Conservation (phyloP, 495 filamentous ascomycete species). For the Talaromyces thailandensis region DNA sequence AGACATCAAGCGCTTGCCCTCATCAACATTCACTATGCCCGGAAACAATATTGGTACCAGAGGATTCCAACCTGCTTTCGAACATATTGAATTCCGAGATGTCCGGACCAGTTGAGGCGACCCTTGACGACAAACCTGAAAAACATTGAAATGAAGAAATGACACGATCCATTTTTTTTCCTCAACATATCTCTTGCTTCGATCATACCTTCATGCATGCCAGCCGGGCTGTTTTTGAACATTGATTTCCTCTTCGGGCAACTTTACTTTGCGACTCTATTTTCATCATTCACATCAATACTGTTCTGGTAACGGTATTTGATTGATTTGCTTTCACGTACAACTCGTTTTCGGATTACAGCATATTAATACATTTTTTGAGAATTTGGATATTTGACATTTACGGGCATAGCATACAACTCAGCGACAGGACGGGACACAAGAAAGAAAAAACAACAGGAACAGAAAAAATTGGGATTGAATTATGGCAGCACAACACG, state of each 20-base stretch:
- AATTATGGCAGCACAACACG: not conserved
- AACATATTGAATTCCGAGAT: not conserved
- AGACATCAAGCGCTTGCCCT: not conserved
- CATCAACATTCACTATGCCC: not conserved
- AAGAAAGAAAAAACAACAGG: not conserved
- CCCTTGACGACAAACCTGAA: not conserved
- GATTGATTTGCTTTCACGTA: not conserved
- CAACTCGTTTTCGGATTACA: not conserved
- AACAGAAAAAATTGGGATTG: not conserved
- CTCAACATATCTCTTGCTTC: not conserved
- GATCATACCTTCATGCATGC: not conserved
- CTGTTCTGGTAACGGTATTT: slow-evolving; percentile 2
- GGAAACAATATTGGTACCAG: not conserved
- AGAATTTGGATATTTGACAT: not conserved
- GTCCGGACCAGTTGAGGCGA: not conserved
- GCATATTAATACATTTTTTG: not conserved
- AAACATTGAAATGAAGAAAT: not conserved
- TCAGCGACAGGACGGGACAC: not conserved
- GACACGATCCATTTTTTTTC: not conserved
- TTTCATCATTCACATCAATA: not conserved
- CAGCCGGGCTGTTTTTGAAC: not conserved
- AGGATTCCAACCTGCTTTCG: not conserved
- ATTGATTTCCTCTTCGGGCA: not conserved
- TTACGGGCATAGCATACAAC: not conserved
- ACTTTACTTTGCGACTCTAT: not conserved